phyloP scores from a whole-genome alignment of 2,329 filamentous ascomycete species.

The Rhynchosporium graminicola region DNA sequence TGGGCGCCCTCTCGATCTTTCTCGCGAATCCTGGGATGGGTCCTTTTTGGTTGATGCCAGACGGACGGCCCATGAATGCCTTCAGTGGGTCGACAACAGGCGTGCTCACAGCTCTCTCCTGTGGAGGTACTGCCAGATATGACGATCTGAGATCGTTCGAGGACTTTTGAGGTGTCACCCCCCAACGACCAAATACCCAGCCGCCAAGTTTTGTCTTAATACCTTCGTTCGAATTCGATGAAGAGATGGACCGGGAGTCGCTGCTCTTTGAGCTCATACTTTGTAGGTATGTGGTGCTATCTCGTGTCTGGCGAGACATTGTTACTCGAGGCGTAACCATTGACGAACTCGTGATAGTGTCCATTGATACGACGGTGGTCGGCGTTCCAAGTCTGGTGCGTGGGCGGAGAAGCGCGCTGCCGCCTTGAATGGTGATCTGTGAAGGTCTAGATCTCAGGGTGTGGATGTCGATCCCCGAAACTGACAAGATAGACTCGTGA shows the following conservation, averaged over 20 bases:
- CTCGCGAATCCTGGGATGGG: conserved; percentile 68
- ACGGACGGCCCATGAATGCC: conserved; percentile 50
- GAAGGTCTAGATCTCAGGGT: conserved; percentile 74
- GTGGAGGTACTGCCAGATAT: conserved; percentile 14
- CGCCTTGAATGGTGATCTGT: conserved; percentile 61
- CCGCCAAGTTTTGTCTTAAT: conserved; percentile 60
- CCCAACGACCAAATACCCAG: conserved; percentile 67
- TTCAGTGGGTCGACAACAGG: conserved; percentile 41
- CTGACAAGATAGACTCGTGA: conserved; percentile 86
- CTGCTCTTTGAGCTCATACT: conserved; percentile 46
- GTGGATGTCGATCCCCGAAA: conserved; percentile 87
- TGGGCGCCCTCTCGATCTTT: conserved; percentile 42
- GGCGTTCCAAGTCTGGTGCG: conserved; percentile 50
- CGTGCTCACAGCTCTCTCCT: conserved; percentile 37
- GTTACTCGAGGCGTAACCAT: conserved; percentile 61
- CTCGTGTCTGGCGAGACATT: conserved; percentile 48
- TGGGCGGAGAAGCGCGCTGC: conserved; percentile 49
- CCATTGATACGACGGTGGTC: conserved; percentile 48
- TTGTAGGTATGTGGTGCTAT: conserved; percentile 57
- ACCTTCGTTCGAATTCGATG: conserved; percentile 31
- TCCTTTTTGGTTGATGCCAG: conserved; percentile 79
- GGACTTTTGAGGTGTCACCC: conserved; percentile 47
- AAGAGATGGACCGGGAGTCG: conserved; percentile 39
- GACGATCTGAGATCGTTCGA: conserved; percentile 22
- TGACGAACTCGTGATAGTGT: conserved; percentile 53